Evolutionary conservation across 2,329 filamentous ascomycete genomes (phyloP), one percentile per base, ranked within the genome.

Genomic region (Gaeumannomyces sp.): DNA sequence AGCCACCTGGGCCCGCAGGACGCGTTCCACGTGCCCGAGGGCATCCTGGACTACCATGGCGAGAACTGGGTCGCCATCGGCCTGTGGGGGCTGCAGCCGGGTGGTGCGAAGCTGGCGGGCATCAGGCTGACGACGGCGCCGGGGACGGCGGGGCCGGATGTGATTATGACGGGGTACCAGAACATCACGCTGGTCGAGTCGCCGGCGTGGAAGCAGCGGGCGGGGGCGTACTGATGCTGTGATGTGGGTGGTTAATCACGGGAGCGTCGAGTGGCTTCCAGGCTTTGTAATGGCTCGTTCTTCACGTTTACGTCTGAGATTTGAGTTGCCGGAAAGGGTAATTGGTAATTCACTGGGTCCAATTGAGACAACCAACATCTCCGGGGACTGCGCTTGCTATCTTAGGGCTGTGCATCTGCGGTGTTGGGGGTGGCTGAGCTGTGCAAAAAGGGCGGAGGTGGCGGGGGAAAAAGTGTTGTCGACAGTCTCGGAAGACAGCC

Each of bases 1-100:
- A 86, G 84, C 69, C 88, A 91, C 68, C 77, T 92, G 28, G 89
- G 89, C 0, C 89, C 89, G 4, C 88, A 92, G 77, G 84, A 81
- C 0, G 78, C 74, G 4, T 92, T 85, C 75, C 88, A 88, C 4
- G 84, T 92, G 10, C 89, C 89, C 0, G 82, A 89, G 75, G 88
- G 88, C 28, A 76, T 92, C 35, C 76, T 90, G 68, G 83, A 92
- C 71, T 88, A 90, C 71, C 78, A 80, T 25, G 89, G 88, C 1
- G 81, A 76, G 57, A 92, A 92, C 70, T 88, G 83, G 71, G 67
- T 92, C 14, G 88, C 80, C 1, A 70, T 92, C n/a, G 84, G 81
- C 53, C 71, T 92, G 31, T 92, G 89, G 89, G 83, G 84, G 1
- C 76, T 86, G 67, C 82, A 85, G 63, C 75, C 75, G 1, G 77